A percentile compares a stretch with the other conserved stretches of the same genome.
phyloP scores from a whole-genome alignment of 176 grass and related monocot species.

The Otatea glauca region DNA sequence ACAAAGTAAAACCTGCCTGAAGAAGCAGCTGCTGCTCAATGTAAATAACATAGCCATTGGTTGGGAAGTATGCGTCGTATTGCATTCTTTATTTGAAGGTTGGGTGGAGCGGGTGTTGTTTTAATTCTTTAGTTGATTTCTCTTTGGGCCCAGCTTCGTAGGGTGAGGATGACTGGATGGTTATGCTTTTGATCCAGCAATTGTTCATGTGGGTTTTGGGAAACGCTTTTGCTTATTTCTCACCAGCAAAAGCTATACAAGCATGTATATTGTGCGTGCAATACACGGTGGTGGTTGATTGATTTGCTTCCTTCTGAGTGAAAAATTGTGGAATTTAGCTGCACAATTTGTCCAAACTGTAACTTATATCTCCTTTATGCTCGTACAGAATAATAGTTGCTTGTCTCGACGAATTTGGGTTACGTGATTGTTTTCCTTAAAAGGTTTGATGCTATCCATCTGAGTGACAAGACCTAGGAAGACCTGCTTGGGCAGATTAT shows the following conservation, averaged over 20 bases:
- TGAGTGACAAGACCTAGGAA: neutral
- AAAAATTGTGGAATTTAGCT: slow-evolving; percentile 6
- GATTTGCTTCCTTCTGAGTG: slow-evolving; percentile 20
- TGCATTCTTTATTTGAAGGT: slow-evolving; percentile 42
- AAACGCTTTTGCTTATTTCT: slow-evolving; percentile 41
- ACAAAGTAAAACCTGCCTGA: slow-evolving; percentile 34
- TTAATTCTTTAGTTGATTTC: slow-evolving; percentile 58
- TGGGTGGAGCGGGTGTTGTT: slow-evolving; percentile 39
- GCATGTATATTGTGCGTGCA: slow-evolving; percentile 49
- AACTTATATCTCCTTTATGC: neutral
- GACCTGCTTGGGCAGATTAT: neutral
- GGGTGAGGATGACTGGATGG: slow-evolving; percentile 11
- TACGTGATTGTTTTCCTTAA: neutral
- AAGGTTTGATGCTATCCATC: neutral
- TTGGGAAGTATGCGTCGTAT: slow-evolving; percentile 39
- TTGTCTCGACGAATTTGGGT: neutral
- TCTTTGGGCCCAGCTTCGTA: neutral
- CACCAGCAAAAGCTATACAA: slow-evolving; percentile 49
- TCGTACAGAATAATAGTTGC: neutral
- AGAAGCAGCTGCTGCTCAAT: slow-evolving; percentile 30
- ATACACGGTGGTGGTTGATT: slow-evolving; percentile 30
- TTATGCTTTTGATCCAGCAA: slow-evolving; percentile 37
- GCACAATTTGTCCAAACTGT: neutral
- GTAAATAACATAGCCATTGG: slow-evolving; percentile 63
- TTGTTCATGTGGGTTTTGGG: slow-evolving; percentile 37